A percentile compares a stretch with the other conserved stretches of the same genome.
phyloP scores from a whole-genome alignment of 2,329 filamentous ascomycete species.

The Colletotrichum sp. region DNA sequence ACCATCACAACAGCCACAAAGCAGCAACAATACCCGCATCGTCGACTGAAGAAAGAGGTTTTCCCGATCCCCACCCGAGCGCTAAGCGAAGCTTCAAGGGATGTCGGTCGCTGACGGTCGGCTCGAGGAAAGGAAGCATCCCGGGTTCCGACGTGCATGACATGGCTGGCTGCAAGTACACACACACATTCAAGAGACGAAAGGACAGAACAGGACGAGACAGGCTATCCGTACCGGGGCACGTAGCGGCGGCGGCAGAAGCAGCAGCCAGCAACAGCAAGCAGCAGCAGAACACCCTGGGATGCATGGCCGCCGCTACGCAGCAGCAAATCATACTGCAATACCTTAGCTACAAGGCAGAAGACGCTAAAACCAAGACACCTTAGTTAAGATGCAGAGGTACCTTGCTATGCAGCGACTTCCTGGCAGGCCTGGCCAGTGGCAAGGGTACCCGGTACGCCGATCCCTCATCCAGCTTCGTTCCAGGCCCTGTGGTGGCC shows the following conservation, averaged over 20 bases:
- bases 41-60: neutral
- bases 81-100: neutral
- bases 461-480: slow-evolving; percentile 14
- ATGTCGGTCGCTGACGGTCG: neutral
- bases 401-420: neutral
- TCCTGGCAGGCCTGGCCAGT: neutral
- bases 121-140: neutral
- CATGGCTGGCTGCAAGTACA: neutral
- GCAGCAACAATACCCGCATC: neutral
- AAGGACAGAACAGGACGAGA: neutral
- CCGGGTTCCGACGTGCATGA: neutral
- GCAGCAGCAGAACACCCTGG: neutral
- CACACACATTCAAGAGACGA: neutral
- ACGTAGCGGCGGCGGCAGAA: neutral
- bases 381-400: neutral
- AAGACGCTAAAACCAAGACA: neutral
- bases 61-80: neutral
- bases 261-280: neutral
- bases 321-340: neutral
- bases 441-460: slow-evolving; percentile 13
- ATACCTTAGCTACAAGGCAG: neutral
- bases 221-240: neutral
- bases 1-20: neutral
- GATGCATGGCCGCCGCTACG: neutral
- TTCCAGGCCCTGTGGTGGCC: slow-evolving; percentile 11